These are phyloP conservation scores for Starmerella scarabaei DNA, from an alignment of 805 yeast species.

Conservation along the genomic window DNA sequence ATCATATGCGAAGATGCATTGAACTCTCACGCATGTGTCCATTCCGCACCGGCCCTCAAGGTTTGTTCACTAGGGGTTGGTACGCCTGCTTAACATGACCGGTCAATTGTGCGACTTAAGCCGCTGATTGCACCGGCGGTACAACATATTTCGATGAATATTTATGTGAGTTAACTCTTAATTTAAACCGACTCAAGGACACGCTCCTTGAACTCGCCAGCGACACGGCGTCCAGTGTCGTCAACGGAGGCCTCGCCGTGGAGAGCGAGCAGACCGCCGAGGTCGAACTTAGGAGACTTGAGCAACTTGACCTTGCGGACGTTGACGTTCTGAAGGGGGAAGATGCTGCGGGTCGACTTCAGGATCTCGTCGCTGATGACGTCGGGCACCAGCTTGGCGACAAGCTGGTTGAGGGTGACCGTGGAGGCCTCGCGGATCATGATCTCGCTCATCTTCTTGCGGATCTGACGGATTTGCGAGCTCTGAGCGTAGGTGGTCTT, in stretches of 20 bases:
- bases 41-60: no score
- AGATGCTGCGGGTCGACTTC: constrained; percentile 87
- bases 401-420: constrained; percentile 91
- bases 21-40: no score
- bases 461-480: constrained; percentile 91
- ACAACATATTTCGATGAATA: no score
- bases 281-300: constrained; percentile 97
- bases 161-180: no score
- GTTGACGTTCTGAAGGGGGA: constrained; percentile 97
- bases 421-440: constrained; percentile 92
- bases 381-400: constrained; percentile 95
- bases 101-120: no score
- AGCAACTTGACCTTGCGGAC: constrained; percentile 97
- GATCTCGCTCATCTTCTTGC: constrained; percentile 93
- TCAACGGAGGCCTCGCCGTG: constrained; percentile 93
- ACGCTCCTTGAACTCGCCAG: constrained; percentile 91
- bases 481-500: constrained; percentile 97
- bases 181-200: constrained; percentile 90
- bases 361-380: constrained; percentile 97
- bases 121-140: no score
- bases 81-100: no score
- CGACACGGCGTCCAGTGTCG: constrained; percentile 95
- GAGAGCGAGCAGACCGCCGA: constrained; percentile 88
- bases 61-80: no score
- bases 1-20: no score